Conservation (phyloP, 108 stramenopile genomes). For the Discostella pseudostelligera region DNA sequence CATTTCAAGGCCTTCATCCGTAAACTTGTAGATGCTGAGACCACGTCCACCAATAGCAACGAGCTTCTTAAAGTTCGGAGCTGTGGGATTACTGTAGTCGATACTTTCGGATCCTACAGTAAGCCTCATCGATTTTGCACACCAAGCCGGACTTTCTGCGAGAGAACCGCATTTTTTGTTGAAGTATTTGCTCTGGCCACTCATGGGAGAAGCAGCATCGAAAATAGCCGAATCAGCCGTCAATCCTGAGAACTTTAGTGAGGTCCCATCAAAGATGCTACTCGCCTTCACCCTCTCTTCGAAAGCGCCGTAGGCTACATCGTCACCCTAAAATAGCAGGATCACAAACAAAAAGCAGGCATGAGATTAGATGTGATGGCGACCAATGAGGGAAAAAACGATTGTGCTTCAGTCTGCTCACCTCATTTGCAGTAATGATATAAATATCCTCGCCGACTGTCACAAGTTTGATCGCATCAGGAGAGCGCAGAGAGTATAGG, state of each 20-base stretch:
- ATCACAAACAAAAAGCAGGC: neutral
- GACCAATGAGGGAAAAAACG: neutral
- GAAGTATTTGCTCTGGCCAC: slow-evolving; percentile 39
- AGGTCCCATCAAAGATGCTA: slow-evolving; percentile 39
- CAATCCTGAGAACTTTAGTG: slow-evolving; percentile 18
- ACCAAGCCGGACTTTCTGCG: slow-evolving; percentile 30
- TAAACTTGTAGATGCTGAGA: slow-evolving; percentile 36
- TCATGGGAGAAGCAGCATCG: slow-evolving; percentile 26
- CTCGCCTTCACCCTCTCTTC: slow-evolving; percentile 41
- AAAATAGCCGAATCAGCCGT: slow-evolving; percentile 41
- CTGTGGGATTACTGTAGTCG: slow-evolving; percentile 45
- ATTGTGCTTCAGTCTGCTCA: neutral
- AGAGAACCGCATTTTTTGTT: slow-evolving; percentile 33
- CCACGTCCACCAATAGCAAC: slow-evolving; percentile 55
- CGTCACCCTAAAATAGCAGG: slow-evolving; percentile 9
- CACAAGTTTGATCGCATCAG: slow-evolving; percentile 44
- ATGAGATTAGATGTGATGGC: neutral
- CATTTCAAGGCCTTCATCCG: slow-evolving; percentile 24
- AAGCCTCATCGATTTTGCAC: slow-evolving; percentile 41
- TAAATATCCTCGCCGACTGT: slow-evolving; percentile 42
- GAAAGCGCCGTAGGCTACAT: slow-evolving; percentile 47
- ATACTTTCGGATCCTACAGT: slow-evolving; percentile 41
- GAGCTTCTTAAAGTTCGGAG: slow-evolving; percentile 38
- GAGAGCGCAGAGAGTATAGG: slow-evolving; percentile 26
- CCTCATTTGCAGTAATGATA: slow-evolving; percentile 52